Evolutionary conservation across 2,329 filamentous ascomycete species (phyloP).

Genomic region (Alternaria alternata): DNA sequence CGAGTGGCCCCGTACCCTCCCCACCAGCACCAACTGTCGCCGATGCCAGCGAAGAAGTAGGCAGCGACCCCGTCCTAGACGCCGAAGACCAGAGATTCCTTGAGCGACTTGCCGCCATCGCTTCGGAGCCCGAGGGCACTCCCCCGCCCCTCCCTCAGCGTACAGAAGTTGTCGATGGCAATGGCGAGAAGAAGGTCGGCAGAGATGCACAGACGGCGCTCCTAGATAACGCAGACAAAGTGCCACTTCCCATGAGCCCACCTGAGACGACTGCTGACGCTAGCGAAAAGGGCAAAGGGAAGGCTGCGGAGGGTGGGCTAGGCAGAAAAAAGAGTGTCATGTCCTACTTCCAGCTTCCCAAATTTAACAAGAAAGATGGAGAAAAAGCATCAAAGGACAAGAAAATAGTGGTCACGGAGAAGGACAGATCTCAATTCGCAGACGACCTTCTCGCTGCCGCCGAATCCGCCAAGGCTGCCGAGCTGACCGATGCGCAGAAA

Average conservation of each 20-base stretch:
- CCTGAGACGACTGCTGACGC: slow-evolving; percentile 44
- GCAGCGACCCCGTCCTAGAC: slow-evolving; percentile 59
- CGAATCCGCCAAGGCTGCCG: slow-evolving; percentile 41
- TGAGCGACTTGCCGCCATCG: slow-evolving; percentile 58
- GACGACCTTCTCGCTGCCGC: slow-evolving; percentile 46
- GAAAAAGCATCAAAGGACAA: slow-evolving; percentile 43
- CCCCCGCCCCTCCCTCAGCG: slow-evolving; percentile 54
- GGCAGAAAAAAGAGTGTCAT: slow-evolving; percentile 51
- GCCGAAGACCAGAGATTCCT: slow-evolving; percentile 69
- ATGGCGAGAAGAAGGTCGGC: slow-evolving; percentile 46
- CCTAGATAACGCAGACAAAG: slow-evolving; percentile 57
- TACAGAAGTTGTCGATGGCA: slow-evolving; percentile 41
- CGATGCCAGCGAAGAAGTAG: slow-evolving; percentile 39
- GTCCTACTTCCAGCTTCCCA: slow-evolving; percentile 44
- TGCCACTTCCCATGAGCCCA: slow-evolving; percentile 61
- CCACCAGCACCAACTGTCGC: slow-evolving; percentile 33
- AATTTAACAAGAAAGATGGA: slow-evolving; percentile 45
- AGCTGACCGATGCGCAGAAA: slow-evolving; percentile 54
- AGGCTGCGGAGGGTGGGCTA: slow-evolving; percentile 38
- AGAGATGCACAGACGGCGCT: slow-evolving; percentile 58
- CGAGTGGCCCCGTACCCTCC: slow-evolving; percentile 32
- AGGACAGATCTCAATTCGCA: slow-evolving; percentile 47
- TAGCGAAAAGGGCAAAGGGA: slow-evolving; percentile 33
- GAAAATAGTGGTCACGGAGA: slow-evolving; percentile 45
- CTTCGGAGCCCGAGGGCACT: slow-evolving; percentile 49